phyloP scores from a whole-genome alignment of 192 early-diverging fungal genomes.

The Physocladia obscura region DNA sequence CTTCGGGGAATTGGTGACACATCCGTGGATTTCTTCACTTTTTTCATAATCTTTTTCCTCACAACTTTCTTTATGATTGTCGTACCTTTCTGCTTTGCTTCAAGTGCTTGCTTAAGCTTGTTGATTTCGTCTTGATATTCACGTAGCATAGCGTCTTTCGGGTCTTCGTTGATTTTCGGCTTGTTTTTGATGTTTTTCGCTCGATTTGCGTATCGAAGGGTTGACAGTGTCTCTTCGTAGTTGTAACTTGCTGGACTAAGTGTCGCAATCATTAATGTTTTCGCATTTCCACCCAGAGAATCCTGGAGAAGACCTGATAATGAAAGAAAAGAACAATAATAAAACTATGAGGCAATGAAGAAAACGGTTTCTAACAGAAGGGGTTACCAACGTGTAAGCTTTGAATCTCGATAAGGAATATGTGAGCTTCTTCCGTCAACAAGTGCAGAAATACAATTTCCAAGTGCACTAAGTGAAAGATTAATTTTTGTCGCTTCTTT shows the following conservation, averaged over 20 bases:
- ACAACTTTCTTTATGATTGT: slow-evolving; percentile 46
- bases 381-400: slow-evolving; percentile 52
- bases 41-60: slow-evolving; percentile 55
- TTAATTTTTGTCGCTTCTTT: slow-evolving; percentile 71
- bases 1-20: not conserved
- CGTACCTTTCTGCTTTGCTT: slow-evolving; percentile 44
- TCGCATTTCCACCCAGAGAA: slow-evolving; percentile 65
- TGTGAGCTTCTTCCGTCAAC: slow-evolving; percentile 64
- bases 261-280: slow-evolving; percentile 69
- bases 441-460: slow-evolving; percentile 65
- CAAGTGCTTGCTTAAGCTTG: slow-evolving; percentile 48
- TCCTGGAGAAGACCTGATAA: slow-evolving; percentile 58
- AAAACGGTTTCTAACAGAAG: not conserved
- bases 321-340: not conserved
- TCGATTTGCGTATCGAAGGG: slow-evolving; percentile 62
- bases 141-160: slow-evolving; percentile 66
- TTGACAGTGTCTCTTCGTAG: slow-evolving; percentile 62
- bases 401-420: slow-evolving; percentile 66
- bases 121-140: slow-evolving; percentile 67
- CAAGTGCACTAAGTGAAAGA: slow-evolving; percentile 58
- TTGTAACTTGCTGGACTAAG: slow-evolving; percentile 61
- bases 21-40: slow-evolving; percentile 38
- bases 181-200: slow-evolving; percentile 71
- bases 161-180: slow-evolving; percentile 66
- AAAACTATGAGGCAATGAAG: not conserved